Conservation (phyloP, 768 basidiomycete genomes). For the Cystobasidiopsis lactophilus region DNA sequence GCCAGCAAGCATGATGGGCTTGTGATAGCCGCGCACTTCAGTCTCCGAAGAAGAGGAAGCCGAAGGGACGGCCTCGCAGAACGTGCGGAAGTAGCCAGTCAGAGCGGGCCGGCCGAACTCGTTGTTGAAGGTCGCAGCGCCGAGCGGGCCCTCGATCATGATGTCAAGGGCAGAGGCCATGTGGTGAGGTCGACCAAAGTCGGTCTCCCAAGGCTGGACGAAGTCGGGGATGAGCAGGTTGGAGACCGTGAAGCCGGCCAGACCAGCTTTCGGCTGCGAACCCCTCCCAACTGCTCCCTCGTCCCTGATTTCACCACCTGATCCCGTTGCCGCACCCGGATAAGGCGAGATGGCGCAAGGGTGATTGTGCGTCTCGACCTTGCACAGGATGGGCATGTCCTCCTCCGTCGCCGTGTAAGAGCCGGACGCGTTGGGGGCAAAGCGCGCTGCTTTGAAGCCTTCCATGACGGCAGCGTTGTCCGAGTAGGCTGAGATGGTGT, state of each 20-base stretch:
- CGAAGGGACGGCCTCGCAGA: conserved; percentile 44
- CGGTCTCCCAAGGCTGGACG: conserved; percentile 84
- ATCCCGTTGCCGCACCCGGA: conserved; percentile 95
- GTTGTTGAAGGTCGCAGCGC: conserved; percentile 90
- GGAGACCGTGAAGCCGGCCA: conserved; percentile 77
- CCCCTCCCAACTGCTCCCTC: conserved; percentile 90
- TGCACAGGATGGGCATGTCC: conserved; percentile 70
- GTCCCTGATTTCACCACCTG: conserved; percentile 93
- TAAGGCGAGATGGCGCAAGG: conserved; percentile 96
- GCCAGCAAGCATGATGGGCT: conserved; percentile 98
- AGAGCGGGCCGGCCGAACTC: conserved; percentile 90
- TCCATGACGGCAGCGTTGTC: conserved; percentile 92
- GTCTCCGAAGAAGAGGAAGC: conserved; percentile 33
- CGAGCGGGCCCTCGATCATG: conserved; percentile 89
- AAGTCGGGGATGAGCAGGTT: conserved; percentile 81
- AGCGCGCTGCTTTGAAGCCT: conserved; percentile 52
- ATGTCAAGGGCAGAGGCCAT: conserved; percentile 86
- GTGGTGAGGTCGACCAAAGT: conserved; percentile 71
- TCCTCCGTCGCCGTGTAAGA: conserved; percentile 42
- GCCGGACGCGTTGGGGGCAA: conserved; percentile 29
- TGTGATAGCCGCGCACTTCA: conserved; percentile 88
- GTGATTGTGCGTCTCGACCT: conserved; percentile 98
- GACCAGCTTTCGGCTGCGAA: conserved; percentile 86
- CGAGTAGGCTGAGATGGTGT: conserved; percentile 89
- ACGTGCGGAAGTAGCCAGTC: conserved; percentile 84